Conservation (phyloP, 495 filamentous ascomycete species). For the Tuber umbilicatum region DNA sequence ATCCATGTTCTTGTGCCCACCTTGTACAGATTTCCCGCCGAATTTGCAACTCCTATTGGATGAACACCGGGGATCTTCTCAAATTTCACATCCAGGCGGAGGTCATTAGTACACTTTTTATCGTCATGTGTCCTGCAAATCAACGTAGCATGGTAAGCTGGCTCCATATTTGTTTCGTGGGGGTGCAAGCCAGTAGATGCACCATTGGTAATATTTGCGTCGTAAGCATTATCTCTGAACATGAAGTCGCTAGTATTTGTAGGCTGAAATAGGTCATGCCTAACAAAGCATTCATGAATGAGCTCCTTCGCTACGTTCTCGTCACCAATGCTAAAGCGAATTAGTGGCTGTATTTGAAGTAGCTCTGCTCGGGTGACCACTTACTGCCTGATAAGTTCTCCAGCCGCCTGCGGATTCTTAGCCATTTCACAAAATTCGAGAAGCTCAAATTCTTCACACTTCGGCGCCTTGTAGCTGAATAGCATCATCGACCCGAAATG, state of each 20-base stretch:
- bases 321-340: constrained; percentile 23
- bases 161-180: constrained; percentile 12
- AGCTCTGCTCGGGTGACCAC: not conserved
- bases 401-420: constrained; percentile 20
- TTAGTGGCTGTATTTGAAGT: constrained; percentile 7
- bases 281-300: constrained; percentile 24
- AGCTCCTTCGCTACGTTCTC: constrained; percentile 33
- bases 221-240: constrained; percentile 26
- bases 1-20: constrained; percentile 23
- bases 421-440: constrained; percentile 25
- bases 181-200: not conserved
- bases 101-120: constrained; percentile 14
- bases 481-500: constrained; percentile 39
- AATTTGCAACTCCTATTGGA: constrained; percentile 25
- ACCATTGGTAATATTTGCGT: not conserved
- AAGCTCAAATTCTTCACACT: constrained; percentile 14
- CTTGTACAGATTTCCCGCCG: constrained; percentile 24
- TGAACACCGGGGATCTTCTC: constrained; percentile 31
- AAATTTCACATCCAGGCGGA: constrained; percentile 37
- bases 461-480: constrained; percentile 25
- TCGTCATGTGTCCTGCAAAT: constrained; percentile 29
- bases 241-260: constrained; percentile 24
- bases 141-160: constrained; percentile 30
- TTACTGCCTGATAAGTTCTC: constrained; percentile 37
- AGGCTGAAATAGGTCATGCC: constrained; percentile 34